These are phyloP conservation scores for Geosiphon pyriformis DNA, from an alignment of 192 early-diverging fungal species.

Conservation along the genomic window DNA sequence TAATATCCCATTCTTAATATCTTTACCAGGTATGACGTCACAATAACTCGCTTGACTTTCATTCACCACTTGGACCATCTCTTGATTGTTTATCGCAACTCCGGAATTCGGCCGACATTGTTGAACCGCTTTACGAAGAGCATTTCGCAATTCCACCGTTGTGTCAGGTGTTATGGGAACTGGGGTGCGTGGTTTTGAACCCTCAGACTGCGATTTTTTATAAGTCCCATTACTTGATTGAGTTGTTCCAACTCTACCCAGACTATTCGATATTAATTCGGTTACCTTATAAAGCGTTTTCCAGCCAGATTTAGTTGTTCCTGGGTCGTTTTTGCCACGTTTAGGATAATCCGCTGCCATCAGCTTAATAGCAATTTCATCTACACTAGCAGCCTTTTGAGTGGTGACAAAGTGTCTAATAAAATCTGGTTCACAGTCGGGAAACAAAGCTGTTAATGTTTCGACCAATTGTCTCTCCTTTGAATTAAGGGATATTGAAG, in stretches of 20 bases:
- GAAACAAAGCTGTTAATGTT: constrained; percentile 53
- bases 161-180: constrained; percentile 29
- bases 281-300: neutral
- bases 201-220: constrained; percentile 15
- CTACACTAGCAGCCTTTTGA: constrained; percentile 46
- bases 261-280: neutral
- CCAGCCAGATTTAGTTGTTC: neutral
- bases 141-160: constrained; percentile 28
- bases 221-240: constrained; percentile 18
- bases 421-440: constrained; percentile 56
- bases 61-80: constrained; percentile 15
- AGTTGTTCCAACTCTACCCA: constrained; percentile 28
- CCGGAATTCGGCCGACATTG: constrained; percentile 34
- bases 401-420: constrained; percentile 45
- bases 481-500: constrained; percentile 7
- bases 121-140: constrained; percentile 24
- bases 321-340: neutral
- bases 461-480: neutral
- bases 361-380: constrained; percentile 54
- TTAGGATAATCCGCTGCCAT: constrained; percentile 54
- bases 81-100: constrained; percentile 27
- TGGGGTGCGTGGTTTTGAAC: neutral
- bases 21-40: constrained; percentile 41
- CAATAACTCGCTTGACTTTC: constrained; percentile 43
- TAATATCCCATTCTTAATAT: neutral